A percentile compares a stretch with the other conserved stretches of the same genome.
Evolutionary conservation across 2,329 filamentous ascomycete genomes (phyloP).

Genomic region (Teratosphaeria nubilosa): DNA sequence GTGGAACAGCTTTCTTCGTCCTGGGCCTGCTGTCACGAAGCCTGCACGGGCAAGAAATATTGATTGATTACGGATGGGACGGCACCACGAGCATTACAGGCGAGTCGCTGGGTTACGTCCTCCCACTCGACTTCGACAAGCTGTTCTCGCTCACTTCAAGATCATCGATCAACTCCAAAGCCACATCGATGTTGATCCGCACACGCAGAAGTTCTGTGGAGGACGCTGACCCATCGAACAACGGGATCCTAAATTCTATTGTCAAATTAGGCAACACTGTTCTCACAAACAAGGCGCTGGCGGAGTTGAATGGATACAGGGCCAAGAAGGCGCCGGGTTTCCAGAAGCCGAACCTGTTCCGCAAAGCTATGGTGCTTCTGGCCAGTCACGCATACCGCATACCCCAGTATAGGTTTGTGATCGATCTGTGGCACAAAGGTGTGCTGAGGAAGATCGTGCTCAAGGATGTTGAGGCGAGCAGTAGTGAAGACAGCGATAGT

Average conservation of each 20-base stretch:
- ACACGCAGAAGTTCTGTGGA: slow-evolving; percentile 9
- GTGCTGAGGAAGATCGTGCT: slow-evolving; percentile 79
- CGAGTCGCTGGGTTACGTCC: slow-evolving; percentile 73
- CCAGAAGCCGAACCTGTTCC: slow-evolving; percentile 66
- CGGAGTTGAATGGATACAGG: slow-evolving; percentile 54
- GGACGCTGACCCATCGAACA: slow-evolving; percentile 48
- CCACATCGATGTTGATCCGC: slow-evolving; percentile 7
- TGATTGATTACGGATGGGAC: slow-evolving; percentile 87
- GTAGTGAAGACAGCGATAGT: slow-evolving; percentile 32
- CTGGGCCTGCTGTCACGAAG: slow-evolving; percentile 86
- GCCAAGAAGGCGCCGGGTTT: slow-evolving; percentile 65
- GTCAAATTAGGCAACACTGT: slow-evolving; percentile 89
- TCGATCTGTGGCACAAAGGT: slow-evolving; percentile 88
- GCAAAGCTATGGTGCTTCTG: slow-evolving; percentile 71
- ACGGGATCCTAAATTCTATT: slow-evolving; percentile 67
- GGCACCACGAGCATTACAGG: slow-evolving; percentile 77
- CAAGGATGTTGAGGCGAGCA: slow-evolving; percentile 41
- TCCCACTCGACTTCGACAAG: slow-evolving; percentile 67
- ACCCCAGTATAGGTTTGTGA: slow-evolving; percentile 75
- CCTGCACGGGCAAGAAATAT: slow-evolving; percentile 80
- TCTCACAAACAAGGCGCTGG: slow-evolving; percentile 75
- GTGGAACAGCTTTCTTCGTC: slow-evolving; percentile 94
- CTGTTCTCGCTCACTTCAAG: slow-evolving; percentile 55
- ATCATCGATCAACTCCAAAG: not conserved
- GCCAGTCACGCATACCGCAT: slow-evolving; percentile 85